These are phyloP conservation scores for Leccinum subgranulosum DNA, from an alignment of 768 basidiomycete genomes.

Conservation along the genomic window DNA sequence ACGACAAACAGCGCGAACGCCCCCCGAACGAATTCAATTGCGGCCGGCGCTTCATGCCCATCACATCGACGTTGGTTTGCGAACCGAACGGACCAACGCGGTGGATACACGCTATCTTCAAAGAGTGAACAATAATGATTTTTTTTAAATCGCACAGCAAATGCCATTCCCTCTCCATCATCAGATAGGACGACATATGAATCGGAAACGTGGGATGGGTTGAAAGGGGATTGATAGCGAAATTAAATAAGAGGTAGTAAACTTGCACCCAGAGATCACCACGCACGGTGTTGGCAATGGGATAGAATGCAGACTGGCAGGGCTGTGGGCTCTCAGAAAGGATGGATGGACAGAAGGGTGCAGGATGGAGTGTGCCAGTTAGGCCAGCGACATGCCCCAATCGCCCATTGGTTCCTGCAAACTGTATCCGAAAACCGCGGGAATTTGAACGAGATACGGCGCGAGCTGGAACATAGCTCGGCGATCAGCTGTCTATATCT, in stretches of 20 bases:
- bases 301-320: neutral
- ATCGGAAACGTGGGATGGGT: conserved; percentile 9
- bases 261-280: neutral
- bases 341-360: neutral
- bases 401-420: neutral
- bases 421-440: conserved; percentile 15
- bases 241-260: neutral
- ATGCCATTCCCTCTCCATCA: neutral
- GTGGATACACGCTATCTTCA: neutral
- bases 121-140: neutral
- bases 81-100: neutral
- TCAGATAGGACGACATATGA: conserved; percentile 9
- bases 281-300: neutral
- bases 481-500: conserved; percentile 25
- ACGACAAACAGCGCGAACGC: neutral
- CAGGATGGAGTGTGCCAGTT: neutral
- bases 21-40: neutral
- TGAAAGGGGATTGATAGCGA: neutral
- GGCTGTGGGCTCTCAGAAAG: conserved; percentile 2
- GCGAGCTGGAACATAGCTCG: neutral
- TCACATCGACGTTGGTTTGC: neutral
- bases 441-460: conserved; percentile 1
- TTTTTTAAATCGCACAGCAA: neutral
- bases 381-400: neutral
- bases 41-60: neutral